Base-by-base conservation (phyloP, 352 stramenopile genomes). In the Phytophthora pini region DNA sequence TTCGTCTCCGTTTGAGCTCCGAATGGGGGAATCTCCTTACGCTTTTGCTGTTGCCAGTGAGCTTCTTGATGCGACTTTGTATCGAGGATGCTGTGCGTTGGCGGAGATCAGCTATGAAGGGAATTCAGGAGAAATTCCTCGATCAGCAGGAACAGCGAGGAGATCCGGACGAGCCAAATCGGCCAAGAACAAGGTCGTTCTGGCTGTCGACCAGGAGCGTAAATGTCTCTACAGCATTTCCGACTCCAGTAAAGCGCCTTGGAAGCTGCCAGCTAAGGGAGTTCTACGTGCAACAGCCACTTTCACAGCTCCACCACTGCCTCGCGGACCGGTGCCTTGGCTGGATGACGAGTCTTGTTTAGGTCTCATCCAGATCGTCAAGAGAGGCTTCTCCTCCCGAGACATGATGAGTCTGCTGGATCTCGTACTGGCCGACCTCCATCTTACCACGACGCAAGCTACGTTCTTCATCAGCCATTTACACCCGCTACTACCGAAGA, bases 1-100 rank as follows among this genome's bases (percentile, higher is more conserved):
- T 45, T 73, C 79, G 31, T 93, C 84, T 10, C 84, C 84, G 4
- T 90, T 86, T 58, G 65, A 77, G 51, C 79, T 93, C 10, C 43
- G 60, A 36, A 59, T 90, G 3, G 72, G 74, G 1, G 68, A 72
- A 12, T 90, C 84, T 5, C 84, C 84, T 4, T 93, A 90, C 34
- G 77, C 80, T 4, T 89, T 79, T 29, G 84, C 79, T 5, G 80
- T 90, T 4, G 84, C 82, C 11, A 77, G 68, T 49, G 67, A 90
- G 56, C 56, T 93, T 4, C 56, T 90, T 9, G 78, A 87, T 24
- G 67, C 78, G 0, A 70, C 77, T 9, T 34, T 87, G 1, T 9
- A 73, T 34, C 68, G 82, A 49, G 45, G 59, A 1, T 74, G 80
- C 1, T 90, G 81, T 31, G 12, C 48, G 8, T 68, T 93, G 3